These are phyloP conservation scores for Mycena belliarum DNA, from an alignment of 768 basidiomycete species.

Conservation along the genomic window DNA sequence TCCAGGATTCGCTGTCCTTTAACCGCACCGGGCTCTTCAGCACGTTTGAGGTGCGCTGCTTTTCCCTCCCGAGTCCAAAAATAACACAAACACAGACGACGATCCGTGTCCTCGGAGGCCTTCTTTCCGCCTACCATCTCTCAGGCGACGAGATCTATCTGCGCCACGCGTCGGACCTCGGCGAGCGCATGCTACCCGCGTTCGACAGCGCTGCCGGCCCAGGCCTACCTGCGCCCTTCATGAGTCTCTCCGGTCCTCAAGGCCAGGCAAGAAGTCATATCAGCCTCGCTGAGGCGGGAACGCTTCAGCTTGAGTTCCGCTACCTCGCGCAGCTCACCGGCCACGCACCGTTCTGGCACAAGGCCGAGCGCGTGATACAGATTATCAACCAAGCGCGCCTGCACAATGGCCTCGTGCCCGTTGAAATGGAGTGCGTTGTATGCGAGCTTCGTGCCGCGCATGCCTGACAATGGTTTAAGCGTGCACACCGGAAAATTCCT, in stretches of 20 bases:
- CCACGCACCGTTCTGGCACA: constrained; percentile 65
- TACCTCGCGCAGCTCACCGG: constrained; percentile 68
- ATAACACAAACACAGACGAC: constrained; percentile 74
- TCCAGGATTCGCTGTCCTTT: too few relatives aligned
- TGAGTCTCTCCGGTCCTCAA: constrained; percentile 59
- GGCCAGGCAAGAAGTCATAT: constrained; percentile 37
- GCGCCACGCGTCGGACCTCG: constrained; percentile 64
- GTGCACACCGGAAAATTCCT: constrained; percentile 26
- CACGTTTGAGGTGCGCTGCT: too few relatives aligned
- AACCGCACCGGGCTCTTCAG: too few relatives aligned
- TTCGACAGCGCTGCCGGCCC: constrained; percentile 71
- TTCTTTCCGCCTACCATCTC: constrained; percentile 67
- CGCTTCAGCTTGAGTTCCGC: constrained; percentile 74
- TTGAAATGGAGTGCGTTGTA: constrained; percentile 68
- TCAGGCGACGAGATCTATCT: constrained; percentile 59
- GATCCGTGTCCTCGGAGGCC: constrained; percentile 73
- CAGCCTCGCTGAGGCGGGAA: constrained; percentile 70
- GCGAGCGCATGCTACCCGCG: constrained; percentile 60
- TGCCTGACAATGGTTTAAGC: not conserved
- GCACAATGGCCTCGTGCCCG: constrained; percentile 63
- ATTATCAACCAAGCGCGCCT: constrained; percentile 51
- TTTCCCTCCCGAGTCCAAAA: too few relatives aligned
- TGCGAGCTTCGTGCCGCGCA: not conserved
- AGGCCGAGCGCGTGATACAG: constrained; percentile 66
- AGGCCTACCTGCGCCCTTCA: constrained; percentile 61